Conservation (phyloP, 2,329 filamentous ascomycete genomes). For the Fusarium brachygibbosum region DNA sequence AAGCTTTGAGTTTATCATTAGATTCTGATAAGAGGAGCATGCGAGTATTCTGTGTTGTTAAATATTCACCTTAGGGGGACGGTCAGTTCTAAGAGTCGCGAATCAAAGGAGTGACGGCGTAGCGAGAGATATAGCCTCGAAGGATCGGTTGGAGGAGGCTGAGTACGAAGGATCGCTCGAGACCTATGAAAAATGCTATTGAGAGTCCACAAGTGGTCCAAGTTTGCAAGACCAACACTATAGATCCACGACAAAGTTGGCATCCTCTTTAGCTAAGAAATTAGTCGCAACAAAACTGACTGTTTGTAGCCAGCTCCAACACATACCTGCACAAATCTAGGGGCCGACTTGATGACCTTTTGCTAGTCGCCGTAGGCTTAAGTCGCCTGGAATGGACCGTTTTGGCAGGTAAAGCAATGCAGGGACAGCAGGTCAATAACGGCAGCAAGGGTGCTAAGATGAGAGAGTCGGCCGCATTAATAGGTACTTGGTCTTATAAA, state of each 20-base stretch:
- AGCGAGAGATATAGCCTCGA: not conserved
- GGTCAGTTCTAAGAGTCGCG: not conserved
- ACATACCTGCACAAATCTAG: too few relatives aligned
- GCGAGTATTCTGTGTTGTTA: too few relatives aligned
- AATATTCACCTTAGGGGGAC: too few relatives aligned
- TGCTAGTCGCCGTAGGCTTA: not conserved
- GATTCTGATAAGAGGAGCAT: too few relatives aligned
- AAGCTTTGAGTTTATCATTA: too few relatives aligned
- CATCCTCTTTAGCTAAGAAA: rapidly evolving
- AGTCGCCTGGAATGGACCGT: not conserved
- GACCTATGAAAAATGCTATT: not conserved
- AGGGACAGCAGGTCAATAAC: not conserved
- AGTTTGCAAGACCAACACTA: too few relatives aligned
- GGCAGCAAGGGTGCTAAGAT: not conserved
- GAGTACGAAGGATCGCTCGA: not conserved
- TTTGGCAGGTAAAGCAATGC: not conserved
- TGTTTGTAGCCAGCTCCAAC: not conserved
- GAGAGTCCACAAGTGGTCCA: not conserved
- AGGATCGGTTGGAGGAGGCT: not conserved
- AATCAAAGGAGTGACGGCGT: not conserved
- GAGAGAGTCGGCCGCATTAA: not conserved
- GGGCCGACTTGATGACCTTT: not conserved
- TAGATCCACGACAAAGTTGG: too few relatives aligned
- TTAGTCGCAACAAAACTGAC: too few relatives aligned
- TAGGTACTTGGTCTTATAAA: too few relatives aligned